These are phyloP conservation scores for Ganoderma sinense DNA, from an alignment of 1,284 basidiomycete species.

Conservation along the genomic window DNA sequence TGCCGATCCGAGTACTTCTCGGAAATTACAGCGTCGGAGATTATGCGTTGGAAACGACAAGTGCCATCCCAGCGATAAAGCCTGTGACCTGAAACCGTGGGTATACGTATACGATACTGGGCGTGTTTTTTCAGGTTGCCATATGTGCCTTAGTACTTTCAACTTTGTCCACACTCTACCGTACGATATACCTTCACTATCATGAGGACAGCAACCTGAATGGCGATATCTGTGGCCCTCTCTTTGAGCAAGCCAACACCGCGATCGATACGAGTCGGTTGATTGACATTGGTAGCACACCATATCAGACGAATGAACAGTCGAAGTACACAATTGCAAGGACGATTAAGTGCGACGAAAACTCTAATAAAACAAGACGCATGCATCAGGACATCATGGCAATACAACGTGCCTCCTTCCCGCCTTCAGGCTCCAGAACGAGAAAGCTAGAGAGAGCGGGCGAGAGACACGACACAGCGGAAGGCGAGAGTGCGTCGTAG, in stretches of 20 bases:
- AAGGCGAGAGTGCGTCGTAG: slow-evolving; percentile 19
- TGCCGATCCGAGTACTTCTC: not conserved
- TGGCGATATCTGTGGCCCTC: not conserved
- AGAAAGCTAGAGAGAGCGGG: not conserved
- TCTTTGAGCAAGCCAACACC: not conserved
- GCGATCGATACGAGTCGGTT: too few species aligned
- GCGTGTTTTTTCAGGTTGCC: not conserved
- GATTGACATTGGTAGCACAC: not conserved
- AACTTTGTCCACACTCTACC: not conserved
- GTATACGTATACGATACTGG: not conserved
- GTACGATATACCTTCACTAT: too few species aligned
- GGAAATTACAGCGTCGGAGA: not conserved
- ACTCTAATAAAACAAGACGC: slow-evolving; percentile 29
- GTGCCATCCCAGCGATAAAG: not conserved
- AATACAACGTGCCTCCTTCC: slow-evolving; percentile 7
- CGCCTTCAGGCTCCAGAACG: not conserved
- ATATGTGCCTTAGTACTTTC: not conserved
- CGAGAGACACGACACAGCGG: not conserved
- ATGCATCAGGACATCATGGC: slow-evolving; percentile 20
- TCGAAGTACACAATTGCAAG: slow-evolving; percentile 23
- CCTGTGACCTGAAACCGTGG: not conserved
- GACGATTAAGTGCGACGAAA: slow-evolving; percentile 30
- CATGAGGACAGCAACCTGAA: too few species aligned
- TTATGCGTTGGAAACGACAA: not conserved
- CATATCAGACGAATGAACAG: not conserved